Base-by-base conservation (phyloP, 768 basidiomycete genomes). In the Rhodotorula kratochvilovae region DNA sequence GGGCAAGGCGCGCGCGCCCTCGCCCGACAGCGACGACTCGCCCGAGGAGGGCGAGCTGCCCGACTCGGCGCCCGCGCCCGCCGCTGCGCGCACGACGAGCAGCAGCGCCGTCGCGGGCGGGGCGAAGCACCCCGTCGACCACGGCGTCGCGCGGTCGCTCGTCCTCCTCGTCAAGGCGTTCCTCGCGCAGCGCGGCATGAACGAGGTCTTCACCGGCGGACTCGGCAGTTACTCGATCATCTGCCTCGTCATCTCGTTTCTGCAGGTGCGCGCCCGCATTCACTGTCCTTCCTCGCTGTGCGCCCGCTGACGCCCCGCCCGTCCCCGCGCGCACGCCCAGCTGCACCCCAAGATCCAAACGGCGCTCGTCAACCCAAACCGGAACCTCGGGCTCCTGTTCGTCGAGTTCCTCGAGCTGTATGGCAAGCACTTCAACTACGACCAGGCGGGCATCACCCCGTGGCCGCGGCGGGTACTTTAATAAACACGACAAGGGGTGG, bases 321-420 rank as follows among this genome's bases (percentile, higher is more conserved):
- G 21, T 11, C 35, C 33, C 56, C 23, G 12, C 25, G 19, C 45
- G 19, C 23, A n/a, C 45, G 31, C n/a, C 39, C 72, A 88, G 87
- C 91, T 96, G 85, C 96, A 99, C 77, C 96, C 96, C 3, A 95
- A 94, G 80, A 87, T 98, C 70, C 87, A 94, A 51, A 81, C 86
- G 65, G 90, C 87, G 0, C 91, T 94, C 80, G 91, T 99, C 39
- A 87, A 94, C 76, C 87, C 92, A 1, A 87, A 88, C 74, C 84
- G 86, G 76, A 98, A 98, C 78, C 84, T 98, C 17, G 96, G 96
- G 3, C 90, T 94, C n/a, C 82, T 99, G 65, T 85, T 96, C 56
- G 86, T 97, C 84, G 96, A 99, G 81, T 97, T 98, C 79, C 96
- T 98, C 78, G 94, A 98, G 83, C 84, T 95, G 21, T 98, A 98